Percentiles rank a stretch among this genome's conserved stretches.
Conservation (phyloP, 192 early-diverging fungal species). For the Phycomyces blakesleeanus region DNA sequence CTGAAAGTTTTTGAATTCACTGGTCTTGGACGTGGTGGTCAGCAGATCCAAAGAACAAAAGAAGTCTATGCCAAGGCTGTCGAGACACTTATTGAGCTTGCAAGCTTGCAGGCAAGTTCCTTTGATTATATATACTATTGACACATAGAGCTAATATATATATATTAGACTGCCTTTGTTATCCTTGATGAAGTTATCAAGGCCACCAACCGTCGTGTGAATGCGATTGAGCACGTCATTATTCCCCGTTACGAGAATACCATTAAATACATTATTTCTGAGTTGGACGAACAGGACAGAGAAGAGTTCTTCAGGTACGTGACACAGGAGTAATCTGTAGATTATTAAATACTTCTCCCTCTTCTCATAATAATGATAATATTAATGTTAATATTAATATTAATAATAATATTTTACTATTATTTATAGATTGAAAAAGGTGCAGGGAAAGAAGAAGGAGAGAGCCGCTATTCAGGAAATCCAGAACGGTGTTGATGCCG, state of each 20-base stretch:
- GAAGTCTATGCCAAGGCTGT: conserved; percentile 94
- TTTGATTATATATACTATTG: no score
- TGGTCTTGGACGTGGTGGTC: conserved; percentile 96
- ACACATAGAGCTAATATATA: neutral
- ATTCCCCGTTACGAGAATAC: conserved; percentile 99
- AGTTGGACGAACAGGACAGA: conserved; percentile 97
- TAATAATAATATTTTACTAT: neutral
- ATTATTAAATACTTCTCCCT: no score
- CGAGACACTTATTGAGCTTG: conserved; percentile 93
- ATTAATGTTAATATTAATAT: no score
- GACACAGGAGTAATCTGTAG: no score
- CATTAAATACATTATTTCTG: conserved; percentile 92
- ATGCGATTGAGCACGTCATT: conserved; percentile 99
- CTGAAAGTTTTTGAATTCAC: conserved; percentile 88
- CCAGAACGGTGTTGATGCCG: conserved; percentile 20
- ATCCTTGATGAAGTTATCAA: conserved; percentile 99
- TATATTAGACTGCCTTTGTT: conserved; percentile 88
- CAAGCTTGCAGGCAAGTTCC: conserved; percentile 92
- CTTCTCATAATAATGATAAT: no score
- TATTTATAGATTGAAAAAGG: conserved; percentile 81
- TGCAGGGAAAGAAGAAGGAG: conserved; percentile 98
- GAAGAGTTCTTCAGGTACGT: conserved; percentile 98
- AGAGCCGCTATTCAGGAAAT: conserved; percentile 55
- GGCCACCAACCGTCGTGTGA: conserved; percentile 97
- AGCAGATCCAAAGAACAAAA: conserved; percentile 93